Base-by-base conservation (phyloP, 106 monocot species). In the Allium cepa region DNA sequence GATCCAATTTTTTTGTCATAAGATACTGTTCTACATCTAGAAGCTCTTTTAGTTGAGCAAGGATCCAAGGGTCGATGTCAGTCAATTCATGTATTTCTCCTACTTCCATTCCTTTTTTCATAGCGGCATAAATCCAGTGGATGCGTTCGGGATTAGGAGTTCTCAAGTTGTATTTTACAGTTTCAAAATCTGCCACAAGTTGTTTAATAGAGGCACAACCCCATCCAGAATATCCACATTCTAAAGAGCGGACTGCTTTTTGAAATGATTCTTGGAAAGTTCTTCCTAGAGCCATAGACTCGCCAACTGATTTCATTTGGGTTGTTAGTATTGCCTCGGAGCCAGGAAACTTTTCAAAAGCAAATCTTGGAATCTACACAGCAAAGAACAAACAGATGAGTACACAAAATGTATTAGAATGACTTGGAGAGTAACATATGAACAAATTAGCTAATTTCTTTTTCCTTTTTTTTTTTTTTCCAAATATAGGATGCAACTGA, bases 281-380 rank as follows among this genome's bases (percentile, higher is more conserved):
- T 46, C 97, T 74, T 11, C 97, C 97, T 51, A 97, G 47, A 48
- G 97, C 92, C 97, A 97, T 97, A 67, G 97, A 74, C 75, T 97
- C 97, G 55, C 97, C 97, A 70, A 97, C 97, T 9, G 97, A 97
- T 71, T 97, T 97, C 97, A 97, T 97, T 70, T 97, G 97, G 13
- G 97, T 97, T 12, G 97, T 92, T 71, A 97, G 67, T 73, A 85
- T 66, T 72, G 97, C 87, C 68, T 90, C 80, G 63, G 89, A 97
- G 68, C 97, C 97, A 62, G 92, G 97, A 59, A 97, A 97, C 75
- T 97, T 97, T 67, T 97, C 97, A 63, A 97, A 97, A 63, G 97
- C 97, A 84, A 97, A 97, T 46, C 97, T 79, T n/a, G 97, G 97
- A 74, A 97, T 97, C 97, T 97, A 71, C 55, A 65, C 49, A 56